Evolutionary conservation across 805 yeast species (phyloP), one percentile per base, ranked within the genome.

Genomic region (Lipomyces oligophaga): DNA sequence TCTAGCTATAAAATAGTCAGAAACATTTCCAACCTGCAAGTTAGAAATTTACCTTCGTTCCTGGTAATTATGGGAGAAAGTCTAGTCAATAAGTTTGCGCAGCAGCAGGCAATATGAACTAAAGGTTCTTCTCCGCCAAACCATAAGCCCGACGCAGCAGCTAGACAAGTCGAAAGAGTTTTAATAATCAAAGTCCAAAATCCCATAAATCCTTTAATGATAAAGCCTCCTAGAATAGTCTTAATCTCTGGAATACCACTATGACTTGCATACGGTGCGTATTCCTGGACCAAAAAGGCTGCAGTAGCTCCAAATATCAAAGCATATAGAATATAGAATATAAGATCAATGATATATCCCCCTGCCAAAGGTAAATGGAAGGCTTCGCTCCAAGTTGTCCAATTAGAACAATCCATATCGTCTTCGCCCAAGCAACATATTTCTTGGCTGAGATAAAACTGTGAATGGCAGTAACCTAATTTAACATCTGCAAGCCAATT

Each of bases 51-150:
- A 0, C 85, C 86, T 58, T 81, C 86, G 51, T 76, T 77, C 1
- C 59, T 58, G 22, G 60, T 46, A 38, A 66, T 43, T 1, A 52
- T 35, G 2, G 70, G 64, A 41, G 69, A 62, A 2, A 58, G 41
- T 16, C 63, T 58, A 37, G 76, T 62, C 6, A 75, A 44, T 45
- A 66, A 31, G 53, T 66, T 63, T 55, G 80, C 66, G 58, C 79
- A 68, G 53, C 85, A 78, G 55, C 85, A 78, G 0, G 90, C 75
- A 3, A 86, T 76, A 63, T 87, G 95, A 21, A 85, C 89, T 44
- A 87, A 63, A 0, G 96, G 95, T 1, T 95, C 95, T 58, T 86
- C 96, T 59, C 79, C 80, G 5, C 96, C 95, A 5, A 83, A 72
- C 85, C 90, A 83, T 2, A 86, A 59, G 0, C 95, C 95, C 1